Base-by-base conservation (phyloP, 2,329 filamentous ascomycete species). In the Pseudonectria foliicola region DNA sequence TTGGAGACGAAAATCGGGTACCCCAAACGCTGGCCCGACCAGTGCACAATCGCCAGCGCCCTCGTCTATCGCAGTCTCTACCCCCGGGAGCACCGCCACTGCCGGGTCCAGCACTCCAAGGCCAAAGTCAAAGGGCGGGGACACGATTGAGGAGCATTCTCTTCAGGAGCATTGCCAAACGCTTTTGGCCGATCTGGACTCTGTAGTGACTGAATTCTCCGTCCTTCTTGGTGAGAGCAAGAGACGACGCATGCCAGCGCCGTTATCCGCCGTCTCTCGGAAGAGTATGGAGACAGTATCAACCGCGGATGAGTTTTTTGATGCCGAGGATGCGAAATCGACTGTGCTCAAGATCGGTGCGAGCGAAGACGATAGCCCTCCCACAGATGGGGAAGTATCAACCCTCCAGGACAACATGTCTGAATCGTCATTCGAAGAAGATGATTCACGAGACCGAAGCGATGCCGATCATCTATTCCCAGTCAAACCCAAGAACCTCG, bases 301-400 rank as follows among this genome's bases (percentile, higher is more conserved):
- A 14, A 82, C 85, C 2, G 75, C 75, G 3, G 85, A 94, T 37
- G 90, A 96, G 56, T 98, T 96, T 62, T 98, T 95, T 50, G 92
- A 98, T 57, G 92, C 92, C 1, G 80, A 83, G 52, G 74, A 75
- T 47, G 67, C 62, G 15, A 65, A 65, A 12, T 79, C 81, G 7
- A 80, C 85, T 35, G 69, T 95, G 7, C 68, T 94, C 43, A 80
- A 80, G 31, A 90, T 95, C 34, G 61, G 68, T 40, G 77, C 75
- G 29, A 85, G 78, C 52, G 84, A 85, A 32, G 80, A 82, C 33
- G 82, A 84, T 42, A 70, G 70, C 6, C 66, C 67, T 6, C 64
- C 60, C 6, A 76, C 71, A 13, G 77, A 77, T 32, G 71, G 63
- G 10, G 70, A 73, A 13, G 75, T 78, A 29, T 75, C 54, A 12